Evolutionary conservation across 2,329 filamentous ascomycete genomes (phyloP).

Genomic region (Botrytis fragariae): DNA sequence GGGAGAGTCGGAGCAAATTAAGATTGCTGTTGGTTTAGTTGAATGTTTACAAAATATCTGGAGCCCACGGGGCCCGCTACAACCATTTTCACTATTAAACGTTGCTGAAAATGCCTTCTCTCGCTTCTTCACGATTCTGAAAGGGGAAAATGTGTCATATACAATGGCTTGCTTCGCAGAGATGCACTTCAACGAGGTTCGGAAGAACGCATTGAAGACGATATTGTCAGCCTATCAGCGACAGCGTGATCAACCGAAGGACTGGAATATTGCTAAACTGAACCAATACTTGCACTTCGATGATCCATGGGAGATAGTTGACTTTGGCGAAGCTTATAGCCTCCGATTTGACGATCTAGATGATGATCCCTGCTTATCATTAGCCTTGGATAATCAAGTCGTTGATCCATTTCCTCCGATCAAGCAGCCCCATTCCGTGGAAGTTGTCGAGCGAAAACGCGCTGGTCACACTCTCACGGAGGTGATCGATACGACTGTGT

Average conservation of each 20-base stretch:
- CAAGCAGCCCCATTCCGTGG: conserved; percentile 54
- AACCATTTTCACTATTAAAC: conserved; percentile 40
- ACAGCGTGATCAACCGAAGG: conserved; percentile 56
- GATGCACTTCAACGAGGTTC: conserved; percentile 61
- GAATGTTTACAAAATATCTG: conserved; percentile 59
- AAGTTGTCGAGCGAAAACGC: conserved; percentile 60
- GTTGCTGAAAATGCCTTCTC: conserved; percentile 50
- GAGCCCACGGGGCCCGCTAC: conserved; percentile 56
- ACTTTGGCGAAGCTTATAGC: conserved; percentile 59
- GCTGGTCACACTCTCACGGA: conserved; percentile 50
- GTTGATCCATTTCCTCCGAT: conserved; percentile 48
- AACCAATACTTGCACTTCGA: conserved; percentile 65
- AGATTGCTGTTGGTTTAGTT: conserved; percentile 59
- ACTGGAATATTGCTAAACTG: conserved; percentile 56
- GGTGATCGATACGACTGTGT: conserved; percentile 56
- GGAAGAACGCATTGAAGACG: conserved; percentile 56
- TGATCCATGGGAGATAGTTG: conserved; percentile 61
- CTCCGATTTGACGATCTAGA: conserved; percentile 50
- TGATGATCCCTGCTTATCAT: conserved; percentile 38
- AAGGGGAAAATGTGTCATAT: conserved; percentile 57
- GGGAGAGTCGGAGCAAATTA: conserved; percentile 57
- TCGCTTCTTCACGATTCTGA: conserved; percentile 60
- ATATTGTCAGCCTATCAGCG: conserved; percentile 55
- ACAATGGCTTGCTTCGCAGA: conserved; percentile 69
- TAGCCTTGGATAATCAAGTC: conserved; percentile 31